Evolutionary conservation across 306 rosid genomes (phyloP), one percentile per base, ranked within the genome.

Genomic region (Vicia sativa): DNA sequence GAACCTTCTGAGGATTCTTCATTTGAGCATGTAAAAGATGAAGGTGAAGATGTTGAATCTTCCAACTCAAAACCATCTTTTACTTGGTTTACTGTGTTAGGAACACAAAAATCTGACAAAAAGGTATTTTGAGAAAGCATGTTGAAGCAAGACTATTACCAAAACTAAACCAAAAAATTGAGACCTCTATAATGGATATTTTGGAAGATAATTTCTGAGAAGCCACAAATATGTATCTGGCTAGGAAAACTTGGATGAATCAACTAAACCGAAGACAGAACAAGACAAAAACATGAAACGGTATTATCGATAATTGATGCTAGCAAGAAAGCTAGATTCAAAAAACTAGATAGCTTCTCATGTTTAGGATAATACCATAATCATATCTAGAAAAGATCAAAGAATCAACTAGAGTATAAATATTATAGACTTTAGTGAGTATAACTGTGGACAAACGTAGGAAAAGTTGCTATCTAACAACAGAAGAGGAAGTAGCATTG

Each of bases 121-220:
- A 78, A 73, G 59, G 87, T 29, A 29, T 85, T 83, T 39, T 78
- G 45, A 1, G 72, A 71, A 21, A 63, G 19, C 82, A 83, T 70
- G 5, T 41, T 75, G 77, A 62, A 31, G 19, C 53, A 62, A 62
- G 35, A 44, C 52, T n/a, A 31, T 63, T 14, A 62, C 44, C 5
- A 42, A 13, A 38, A 34, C 9, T 3, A 19, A 42, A 58, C 41
- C 38, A 11, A 42, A 68, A 28, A 70, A 19, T n/a, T 21, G 13
- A 14, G 50, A 29, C 12, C 11, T 28, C 39, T 59, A 2, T 4
- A 41, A 46, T 10, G 37, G 45, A 49, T 56, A 35, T 23, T 43
- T 26, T n/a, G 12, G 7, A 72, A 44, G 39, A 26, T 66, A 21
- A 39, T 61, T 14, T 21, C 31, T 21, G 15, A 41, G 61, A 52